Evolutionary conservation across 129 eudicot genomes (phyloP).

Genomic region (Solidago caesia): DNA sequence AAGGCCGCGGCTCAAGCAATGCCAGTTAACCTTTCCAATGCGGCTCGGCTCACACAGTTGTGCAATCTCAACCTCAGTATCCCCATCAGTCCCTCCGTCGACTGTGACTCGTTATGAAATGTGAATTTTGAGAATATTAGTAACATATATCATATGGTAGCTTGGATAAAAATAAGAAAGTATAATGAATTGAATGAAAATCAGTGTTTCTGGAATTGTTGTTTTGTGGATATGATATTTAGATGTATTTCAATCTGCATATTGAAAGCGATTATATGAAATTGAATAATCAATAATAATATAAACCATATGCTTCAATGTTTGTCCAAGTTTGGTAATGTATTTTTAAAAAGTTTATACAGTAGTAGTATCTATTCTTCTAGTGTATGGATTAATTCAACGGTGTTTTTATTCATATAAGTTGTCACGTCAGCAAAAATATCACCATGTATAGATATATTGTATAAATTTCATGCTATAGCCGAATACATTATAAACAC

Average conservation of each 20-base stretch:
- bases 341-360: no score
- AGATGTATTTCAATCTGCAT: not conserved
- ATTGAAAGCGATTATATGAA: no score
- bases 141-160: not conserved
- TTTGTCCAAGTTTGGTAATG: no score
- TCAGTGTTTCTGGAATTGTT: not conserved
- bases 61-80: conserved; percentile 21
- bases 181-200: not conserved
- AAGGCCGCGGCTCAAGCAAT: conserved; percentile 4
- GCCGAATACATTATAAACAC: no score
- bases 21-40: conserved; percentile 16
- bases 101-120: conserved; percentile 22
- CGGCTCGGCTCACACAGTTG: conserved; percentile 21
- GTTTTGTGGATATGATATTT: not conserved
- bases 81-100: conserved; percentile 16
- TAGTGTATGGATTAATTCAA: no score
- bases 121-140: not conserved
- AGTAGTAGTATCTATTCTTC: no score
- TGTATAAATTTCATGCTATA: no score
- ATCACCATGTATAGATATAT: no score
- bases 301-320: no score
- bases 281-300: no score
- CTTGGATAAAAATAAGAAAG: not conserved
- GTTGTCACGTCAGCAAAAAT: no score
- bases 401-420: no score